These are phyloP conservation scores for Coniochaeta sp. DNA, from an alignment of 2,329 filamentous ascomycete species.

Conservation along the genomic window DNA sequence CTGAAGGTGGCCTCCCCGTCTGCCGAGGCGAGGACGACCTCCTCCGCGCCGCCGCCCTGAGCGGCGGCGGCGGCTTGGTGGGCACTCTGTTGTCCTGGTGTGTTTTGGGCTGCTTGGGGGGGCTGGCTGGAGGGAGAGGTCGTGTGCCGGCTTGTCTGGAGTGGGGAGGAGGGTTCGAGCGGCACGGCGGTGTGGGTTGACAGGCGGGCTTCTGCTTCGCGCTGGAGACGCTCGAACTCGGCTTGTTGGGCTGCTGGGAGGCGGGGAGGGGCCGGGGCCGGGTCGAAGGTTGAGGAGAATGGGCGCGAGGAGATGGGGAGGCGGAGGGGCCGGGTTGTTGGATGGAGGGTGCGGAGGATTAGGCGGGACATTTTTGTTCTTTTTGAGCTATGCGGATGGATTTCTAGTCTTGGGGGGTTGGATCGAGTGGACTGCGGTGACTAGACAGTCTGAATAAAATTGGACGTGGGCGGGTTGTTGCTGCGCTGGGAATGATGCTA, in stretches of 20 bases:
- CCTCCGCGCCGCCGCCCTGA: too few relatives aligned
- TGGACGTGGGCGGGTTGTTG: too few relatives aligned
- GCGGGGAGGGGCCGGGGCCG: constrained; percentile 68
- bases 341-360: constrained; percentile 8
- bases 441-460: too few relatives aligned
- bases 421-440: too few relatives aligned
- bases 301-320: constrained; percentile 3
- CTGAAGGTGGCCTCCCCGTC: constrained; percentile 20
- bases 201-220: constrained; percentile 41
- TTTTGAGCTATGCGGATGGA: neutral
- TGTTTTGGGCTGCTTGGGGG: neutral
- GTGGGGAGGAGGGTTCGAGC: constrained; percentile 11
- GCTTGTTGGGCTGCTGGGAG: constrained; percentile 86
- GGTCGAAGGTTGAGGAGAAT: constrained; percentile 33
- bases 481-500: too few relatives aligned
- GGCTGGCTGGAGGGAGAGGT: constrained; percentile 9
- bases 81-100: too few relatives aligned
- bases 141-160: constrained; percentile 17
- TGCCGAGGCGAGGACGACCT: too few relatives aligned
- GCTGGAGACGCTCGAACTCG: constrained; percentile 81
- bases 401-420: too few relatives aligned
- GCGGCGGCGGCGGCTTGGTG: too few relatives aligned
- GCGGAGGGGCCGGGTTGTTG: neutral
- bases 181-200: constrained; percentile 24
- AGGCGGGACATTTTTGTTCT: constrained; percentile 16